Percentiles rank a stretch among this genome's conserved stretches.
Conservation (phyloP, 2,329 filamentous ascomycete species). For the Colletotrichum horii region DNA sequence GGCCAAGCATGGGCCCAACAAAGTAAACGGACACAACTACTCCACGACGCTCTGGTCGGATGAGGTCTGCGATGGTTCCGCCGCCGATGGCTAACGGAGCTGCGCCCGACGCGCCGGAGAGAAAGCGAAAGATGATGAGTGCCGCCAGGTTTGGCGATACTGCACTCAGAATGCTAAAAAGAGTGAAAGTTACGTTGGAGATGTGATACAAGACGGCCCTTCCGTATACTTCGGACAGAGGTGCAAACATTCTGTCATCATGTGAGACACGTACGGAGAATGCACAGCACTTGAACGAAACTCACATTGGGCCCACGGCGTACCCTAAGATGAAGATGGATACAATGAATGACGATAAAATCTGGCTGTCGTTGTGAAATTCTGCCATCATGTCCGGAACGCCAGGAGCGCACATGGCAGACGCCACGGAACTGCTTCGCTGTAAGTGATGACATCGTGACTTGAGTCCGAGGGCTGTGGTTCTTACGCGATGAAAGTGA, state of each 20-base stretch:
- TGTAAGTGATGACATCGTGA: neutral
- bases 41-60: slow-evolving; percentile 60
- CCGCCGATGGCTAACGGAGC: slow-evolving; percentile 50
- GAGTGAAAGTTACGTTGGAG: slow-evolving; percentile 49
- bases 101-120: neutral
- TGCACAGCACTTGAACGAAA: neutral
- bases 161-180: slow-evolving; percentile 33
- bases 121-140: slow-evolving; percentile 56
- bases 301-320: slow-evolving; percentile 56
- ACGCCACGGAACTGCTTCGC: slow-evolving; percentile 19
- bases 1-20: slow-evolving; percentile 49
- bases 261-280: neutral
- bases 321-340: slow-evolving; percentile 70
- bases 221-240: slow-evolving; percentile 66
- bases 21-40: slow-evolving; percentile 57
- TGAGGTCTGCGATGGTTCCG: slow-evolving; percentile 71
- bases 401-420: slow-evolving; percentile 62
- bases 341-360: slow-evolving; percentile 56
- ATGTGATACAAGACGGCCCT: slow-evolving; percentile 54
- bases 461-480: slow-evolving; percentile 13
- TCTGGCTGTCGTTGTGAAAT: slow-evolving; percentile 48
- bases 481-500: slow-evolving; percentile 49
- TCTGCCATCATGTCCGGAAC: slow-evolving; percentile 55
- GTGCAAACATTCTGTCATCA: slow-evolving; percentile 51
- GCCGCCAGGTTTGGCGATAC: slow-evolving; percentile 32